phyloP scores from a whole-genome alignment of 2,329 filamentous ascomycete species.

The Cladosporium sp. region DNA sequence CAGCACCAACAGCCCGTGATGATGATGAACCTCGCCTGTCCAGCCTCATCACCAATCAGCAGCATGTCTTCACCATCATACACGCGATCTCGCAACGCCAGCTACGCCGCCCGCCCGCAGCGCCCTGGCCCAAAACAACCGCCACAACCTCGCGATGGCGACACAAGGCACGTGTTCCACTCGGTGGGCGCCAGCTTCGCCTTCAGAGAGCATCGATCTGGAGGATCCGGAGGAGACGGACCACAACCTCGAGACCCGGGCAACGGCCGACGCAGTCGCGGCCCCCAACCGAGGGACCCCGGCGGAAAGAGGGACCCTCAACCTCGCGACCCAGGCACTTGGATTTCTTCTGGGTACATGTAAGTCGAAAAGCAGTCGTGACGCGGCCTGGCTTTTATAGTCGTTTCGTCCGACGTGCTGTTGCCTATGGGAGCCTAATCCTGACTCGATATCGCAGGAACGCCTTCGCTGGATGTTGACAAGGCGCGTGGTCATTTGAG shows the following conservation, averaged over 20 bases:
- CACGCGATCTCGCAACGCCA: neutral
- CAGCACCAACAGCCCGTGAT: neutral
- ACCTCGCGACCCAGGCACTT: conserved; percentile 22
- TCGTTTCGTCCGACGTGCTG: neutral
- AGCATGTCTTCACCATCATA: neutral
- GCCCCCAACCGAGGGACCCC: conserved; percentile 23
- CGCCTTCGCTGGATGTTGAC: neutral
- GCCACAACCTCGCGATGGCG: conserved; percentile 10
- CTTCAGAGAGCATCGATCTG: neutral
- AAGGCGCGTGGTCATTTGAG: neutral
- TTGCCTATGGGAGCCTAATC: conserved; percentile 8
- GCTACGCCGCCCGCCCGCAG: neutral
- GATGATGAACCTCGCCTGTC: neutral
- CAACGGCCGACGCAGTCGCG: conserved; percentile 3
- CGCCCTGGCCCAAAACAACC: neutral
- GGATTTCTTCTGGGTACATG: neutral
- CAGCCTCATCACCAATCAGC: neutral
- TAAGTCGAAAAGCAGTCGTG: neutral
- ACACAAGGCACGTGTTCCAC: conserved; percentile 4
- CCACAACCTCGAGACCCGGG: conserved; percentile 10
- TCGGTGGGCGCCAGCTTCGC: neutral
- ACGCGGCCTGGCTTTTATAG: conserved; percentile 7
- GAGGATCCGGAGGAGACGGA: neutral
- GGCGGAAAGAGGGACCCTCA: conserved; percentile 20
- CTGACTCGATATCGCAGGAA: conserved; percentile 9